Base-by-base conservation (phyloP, 2,329 filamentous ascomycete genomes). In the Alternaria panax region DNA sequence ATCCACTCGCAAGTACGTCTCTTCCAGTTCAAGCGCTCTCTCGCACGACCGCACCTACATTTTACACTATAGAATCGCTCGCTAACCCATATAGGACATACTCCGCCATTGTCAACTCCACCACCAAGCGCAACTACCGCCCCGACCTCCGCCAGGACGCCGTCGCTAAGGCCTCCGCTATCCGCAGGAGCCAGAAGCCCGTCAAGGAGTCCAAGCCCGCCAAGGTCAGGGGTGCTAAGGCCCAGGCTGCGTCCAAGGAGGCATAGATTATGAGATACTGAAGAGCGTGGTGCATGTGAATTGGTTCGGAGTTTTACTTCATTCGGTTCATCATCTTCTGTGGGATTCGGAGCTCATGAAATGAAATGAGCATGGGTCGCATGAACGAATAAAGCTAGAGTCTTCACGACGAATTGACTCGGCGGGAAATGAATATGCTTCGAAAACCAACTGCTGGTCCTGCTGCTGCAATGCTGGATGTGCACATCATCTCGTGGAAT, bases 81-180 rank as follows among this genome's bases (percentile, higher is more conserved):
- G 22, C 62, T 63, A 48, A 64, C 40, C 42, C 40, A 8, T 14
- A 34, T 43, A 74, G 92, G 87, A 90, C 91, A 84, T 98, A 93
- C 89, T 92, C 91, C 85, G 86, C 87, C 75, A 88, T 98, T 80
- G 93, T 93, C 83, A 90, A 88, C 85, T 85, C 86, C 80, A 88
- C 89, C 74, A 90, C 92, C 81, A 93, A 92, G 88, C 86, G 87
- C 79, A 87, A 89, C 78, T 99, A 98, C 90, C 92, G 82, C 64
- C 67, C 78, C 43, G 82, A 85, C 73, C 78, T 85, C 64, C 79
- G 82, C 70, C 74, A 78, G 63, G 81, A 82, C 75, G 93, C 94
- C 74, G 89, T 98, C 76, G 85, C 92, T 82, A 92, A 95, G 78
- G 92, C 91, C 78, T 93, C 90, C 76, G 92, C 93, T 76, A 87